A percentile compares a stretch with the other conserved stretches of the same genome.
These are phyloP conservation scores for Lasiodiplodia gonubiensis DNA, from an alignment of 2,329 filamentous ascomycete genomes.

Conservation along the genomic window DNA sequence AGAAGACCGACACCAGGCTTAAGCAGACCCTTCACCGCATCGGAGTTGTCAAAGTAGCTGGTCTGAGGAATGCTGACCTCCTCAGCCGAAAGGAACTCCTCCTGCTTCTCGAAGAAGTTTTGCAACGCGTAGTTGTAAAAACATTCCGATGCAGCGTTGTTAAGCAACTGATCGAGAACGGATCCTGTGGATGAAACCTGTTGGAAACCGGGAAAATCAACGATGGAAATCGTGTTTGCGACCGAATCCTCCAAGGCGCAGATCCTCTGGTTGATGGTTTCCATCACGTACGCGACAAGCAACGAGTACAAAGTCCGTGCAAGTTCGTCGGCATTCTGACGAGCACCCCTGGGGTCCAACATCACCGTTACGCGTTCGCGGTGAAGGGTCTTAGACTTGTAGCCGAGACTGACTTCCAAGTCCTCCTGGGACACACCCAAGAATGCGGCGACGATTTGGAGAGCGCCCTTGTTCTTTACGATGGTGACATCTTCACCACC, in stretches of 20 bases:
- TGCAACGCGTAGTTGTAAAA: conserved; percentile 93
- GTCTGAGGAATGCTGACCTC: conserved; percentile 89
- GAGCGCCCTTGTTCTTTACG: conserved; percentile 91
- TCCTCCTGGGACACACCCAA: conserved; percentile 81
- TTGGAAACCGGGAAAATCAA: conserved; percentile 95
- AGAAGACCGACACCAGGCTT: conserved; percentile 92
- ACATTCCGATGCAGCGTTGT: conserved; percentile 90
- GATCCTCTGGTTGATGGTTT: conserved; percentile 86
- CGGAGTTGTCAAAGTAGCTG: conserved; percentile 97
- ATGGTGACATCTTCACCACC: conserved; percentile 83
- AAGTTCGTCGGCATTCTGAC: conserved; percentile 90
- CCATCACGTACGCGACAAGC: conserved; percentile 90
- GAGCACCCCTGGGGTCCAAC: conserved; percentile 89
- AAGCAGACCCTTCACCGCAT: conserved; percentile 87
- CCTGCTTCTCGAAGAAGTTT: conserved; percentile 94
- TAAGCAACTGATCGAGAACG: conserved; percentile 87
- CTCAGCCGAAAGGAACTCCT: conserved; percentile 90
- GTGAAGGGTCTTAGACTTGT: conserved; percentile 96
- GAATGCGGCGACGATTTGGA: conserved; percentile 90
- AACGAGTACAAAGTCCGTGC: conserved; percentile 92
- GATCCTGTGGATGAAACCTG: conserved; percentile 84
- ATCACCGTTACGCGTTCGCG: conserved; percentile 98
- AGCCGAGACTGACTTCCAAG: conserved; percentile 85
- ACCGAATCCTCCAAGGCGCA: conserved; percentile 88
- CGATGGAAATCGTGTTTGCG: conserved; percentile 89